A percentile compares a stretch with the other conserved stretches of the same genome.
These are phyloP conservation scores for Dipodascus albidus DNA, from an alignment of 805 yeast genomes.

Conservation along the genomic window DNA sequence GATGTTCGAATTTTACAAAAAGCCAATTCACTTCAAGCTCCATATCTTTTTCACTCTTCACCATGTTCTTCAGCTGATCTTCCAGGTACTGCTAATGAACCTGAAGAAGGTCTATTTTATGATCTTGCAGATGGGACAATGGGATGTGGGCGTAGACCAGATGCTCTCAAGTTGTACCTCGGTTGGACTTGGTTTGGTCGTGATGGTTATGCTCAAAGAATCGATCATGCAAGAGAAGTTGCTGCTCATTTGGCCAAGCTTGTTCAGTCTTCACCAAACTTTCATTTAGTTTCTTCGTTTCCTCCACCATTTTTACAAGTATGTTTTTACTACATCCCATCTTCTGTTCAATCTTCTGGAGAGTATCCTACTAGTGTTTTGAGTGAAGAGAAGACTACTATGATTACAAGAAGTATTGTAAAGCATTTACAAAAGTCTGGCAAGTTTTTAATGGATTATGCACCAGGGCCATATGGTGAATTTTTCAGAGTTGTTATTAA, in stretches of 20 bases:
- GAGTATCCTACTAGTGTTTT: neutral
- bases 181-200: slow-evolving; percentile 75
- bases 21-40: slow-evolving; percentile 70
- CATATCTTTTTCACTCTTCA: slow-evolving; percentile 64
- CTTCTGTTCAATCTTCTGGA: slow-evolving; percentile 19
- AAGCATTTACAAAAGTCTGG: slow-evolving; percentile 47
- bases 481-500: slow-evolving; percentile 79
- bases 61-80: neutral
- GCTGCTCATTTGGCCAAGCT: slow-evolving; percentile 48
- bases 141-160: slow-evolving; percentile 87
- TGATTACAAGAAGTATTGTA: slow-evolving; percentile 51
- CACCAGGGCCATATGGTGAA: slow-evolving; percentile 59
- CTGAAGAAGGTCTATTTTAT: slow-evolving; percentile 41
- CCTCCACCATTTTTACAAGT: slow-evolving; percentile 77
- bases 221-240: slow-evolving; percentile 62
- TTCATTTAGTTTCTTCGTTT: slow-evolving; percentile 41
- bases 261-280: slow-evolving; percentile 31
- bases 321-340: slow-evolving; percentile 62
- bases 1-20: slow-evolving; percentile 52
- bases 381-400: slow-evolving; percentile 34
- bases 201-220: slow-evolving; percentile 49
- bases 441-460: slow-evolving; percentile 65
- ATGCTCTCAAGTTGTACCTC: slow-evolving; percentile 64
- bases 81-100: slow-evolving; percentile 22
- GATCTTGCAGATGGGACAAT: slow-evolving; percentile 84